Conservation (phyloP, 768 basidiomycete genomes). For the Suillus subluteus region DNA sequence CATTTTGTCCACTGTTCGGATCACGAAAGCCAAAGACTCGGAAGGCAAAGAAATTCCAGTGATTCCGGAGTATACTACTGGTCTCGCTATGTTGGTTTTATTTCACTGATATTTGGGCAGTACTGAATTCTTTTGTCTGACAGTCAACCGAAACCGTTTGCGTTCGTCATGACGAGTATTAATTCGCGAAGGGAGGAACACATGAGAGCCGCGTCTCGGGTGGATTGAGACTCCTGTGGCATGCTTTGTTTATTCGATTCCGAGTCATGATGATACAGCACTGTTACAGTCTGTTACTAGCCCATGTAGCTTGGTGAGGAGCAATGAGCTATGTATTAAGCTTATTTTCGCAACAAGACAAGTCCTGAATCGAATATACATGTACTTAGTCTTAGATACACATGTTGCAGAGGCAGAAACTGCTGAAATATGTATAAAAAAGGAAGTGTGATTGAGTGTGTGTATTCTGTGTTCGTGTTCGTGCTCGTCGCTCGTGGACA, state of each 20-base stretch:
- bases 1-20: conserved; percentile 13
- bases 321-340: conserved; percentile 25
- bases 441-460: conserved; percentile 44
- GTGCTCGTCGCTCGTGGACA: neutral
- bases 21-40: conserved; percentile 13
- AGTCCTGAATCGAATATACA: conserved; percentile 12
- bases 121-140: neutral
- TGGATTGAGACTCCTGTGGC: neutral
- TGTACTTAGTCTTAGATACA: conserved; percentile 7
- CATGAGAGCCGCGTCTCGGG: neutral
- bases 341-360: conserved; percentile 16
- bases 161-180: conserved; percentile 4
- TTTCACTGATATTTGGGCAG: neutral
- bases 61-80: conserved; percentile 2
- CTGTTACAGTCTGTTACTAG: neutral
- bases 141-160: conserved; percentile 12
- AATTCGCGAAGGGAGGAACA: neutral
- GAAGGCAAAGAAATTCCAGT: conserved; percentile 9
- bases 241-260: neutral
- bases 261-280: neutral
- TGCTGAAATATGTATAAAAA: conserved; percentile 55
- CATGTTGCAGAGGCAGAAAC: conserved; percentile 59
- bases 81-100: conserved; percentile 3
- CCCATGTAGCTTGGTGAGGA: neutral
- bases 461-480: neutral